Conservation (phyloP, 805 yeast species). For the Nakazawaea siamensis region DNA sequence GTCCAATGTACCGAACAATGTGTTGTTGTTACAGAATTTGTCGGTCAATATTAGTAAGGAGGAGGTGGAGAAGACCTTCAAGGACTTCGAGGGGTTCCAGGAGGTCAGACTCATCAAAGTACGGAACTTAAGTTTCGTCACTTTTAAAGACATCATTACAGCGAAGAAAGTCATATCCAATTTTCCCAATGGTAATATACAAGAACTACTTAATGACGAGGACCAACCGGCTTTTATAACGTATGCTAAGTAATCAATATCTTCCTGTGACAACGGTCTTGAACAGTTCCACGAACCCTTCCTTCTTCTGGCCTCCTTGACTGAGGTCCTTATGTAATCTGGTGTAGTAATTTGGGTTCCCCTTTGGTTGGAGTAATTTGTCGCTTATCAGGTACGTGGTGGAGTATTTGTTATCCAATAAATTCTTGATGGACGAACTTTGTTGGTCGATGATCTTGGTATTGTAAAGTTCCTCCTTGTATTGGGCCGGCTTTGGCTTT, state of each 20-base stretch:
- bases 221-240: conserved; percentile 16
- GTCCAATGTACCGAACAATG: conserved; percentile 52
- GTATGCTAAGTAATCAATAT: conserved; percentile 28
- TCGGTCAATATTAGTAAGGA: conserved; percentile 34
- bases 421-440: conserved; percentile 45
- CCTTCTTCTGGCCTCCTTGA: conserved; percentile 55
- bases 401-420: conserved; percentile 53
- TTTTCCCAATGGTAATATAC: conserved; percentile 14
- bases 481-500: conserved; percentile 26
- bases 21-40: conserved; percentile 58
- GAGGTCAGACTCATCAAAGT: conserved; percentile 61
- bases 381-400: conserved; percentile 58
- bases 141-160: conserved; percentile 48
- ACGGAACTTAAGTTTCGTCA: conserved; percentile 72
- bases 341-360: conserved; percentile 72
- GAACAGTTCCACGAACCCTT: conserved; percentile 54
- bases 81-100: conserved; percentile 47
- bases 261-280: conserved; percentile 74
- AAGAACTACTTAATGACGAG: conserved; percentile 12
- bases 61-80: conserved; percentile 38
- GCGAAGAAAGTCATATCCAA: conserved; percentile 28
- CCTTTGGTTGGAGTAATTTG: conserved; percentile 69
- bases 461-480: conserved; percentile 41
- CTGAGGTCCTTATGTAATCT: conserved; percentile 62
- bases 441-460: conserved; percentile 43